These are phyloP conservation scores for Xylaria venustula DNA, from an alignment of 495 filamentous ascomycete species.

Conservation along the genomic window DNA sequence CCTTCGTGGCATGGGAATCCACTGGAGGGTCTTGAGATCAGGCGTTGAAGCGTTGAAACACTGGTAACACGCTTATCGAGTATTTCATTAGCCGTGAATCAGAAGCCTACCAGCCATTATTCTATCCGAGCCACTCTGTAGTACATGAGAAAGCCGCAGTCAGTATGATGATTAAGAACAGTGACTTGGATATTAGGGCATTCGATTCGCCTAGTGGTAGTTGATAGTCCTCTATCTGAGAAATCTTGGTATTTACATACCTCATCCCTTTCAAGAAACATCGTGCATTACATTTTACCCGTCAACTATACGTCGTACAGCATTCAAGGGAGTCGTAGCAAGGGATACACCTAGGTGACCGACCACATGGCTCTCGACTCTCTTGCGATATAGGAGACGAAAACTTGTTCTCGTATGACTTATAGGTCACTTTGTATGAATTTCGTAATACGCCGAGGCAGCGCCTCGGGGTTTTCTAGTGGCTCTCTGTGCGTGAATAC, in stretches of 20 bases:
- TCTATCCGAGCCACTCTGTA: too few species aligned
- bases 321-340: not conserved
- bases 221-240: not conserved
- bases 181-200: too few species aligned
- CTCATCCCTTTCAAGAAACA: not conserved
- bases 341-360: not conserved
- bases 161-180: too few species aligned
- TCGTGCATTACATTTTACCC: not conserved
- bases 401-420: constrained; percentile 14
- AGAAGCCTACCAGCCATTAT: too few species aligned
- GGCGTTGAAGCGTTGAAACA: not conserved
- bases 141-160: too few species aligned
- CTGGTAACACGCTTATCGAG: not conserved
- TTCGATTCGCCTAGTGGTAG: not conserved
- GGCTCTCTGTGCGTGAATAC: constrained; percentile 3
- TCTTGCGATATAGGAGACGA: not conserved
- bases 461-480: constrained; percentile 18
- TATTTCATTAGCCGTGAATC: not conserved
- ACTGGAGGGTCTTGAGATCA: not conserved
- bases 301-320: not conserved
- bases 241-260: too few species aligned
- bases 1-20: not conserved
- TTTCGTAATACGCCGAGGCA: constrained; percentile 22
- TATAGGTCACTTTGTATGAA: constrained; percentile 22
- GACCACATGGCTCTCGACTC: not conserved